A percentile compares a stretch with the other conserved stretches of the same genome.
Evolutionary conservation across 768 basidiomycete genomes (phyloP).

Genomic region (Tylopilus sp.): DNA sequence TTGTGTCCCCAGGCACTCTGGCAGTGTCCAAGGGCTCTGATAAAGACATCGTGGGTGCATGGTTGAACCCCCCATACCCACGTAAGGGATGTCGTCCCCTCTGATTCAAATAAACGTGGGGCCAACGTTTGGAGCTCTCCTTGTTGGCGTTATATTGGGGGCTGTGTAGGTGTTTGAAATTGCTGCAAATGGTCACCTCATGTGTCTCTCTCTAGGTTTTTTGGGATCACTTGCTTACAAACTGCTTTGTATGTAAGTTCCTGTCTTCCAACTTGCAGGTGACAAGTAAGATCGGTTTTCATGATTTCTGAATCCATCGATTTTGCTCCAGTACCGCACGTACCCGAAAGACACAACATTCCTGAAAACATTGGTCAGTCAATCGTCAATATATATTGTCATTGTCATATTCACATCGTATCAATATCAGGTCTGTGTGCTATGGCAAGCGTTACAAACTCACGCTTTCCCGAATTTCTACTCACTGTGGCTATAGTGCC

Average conservation of each 20-base stretch:
- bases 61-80: neutral
- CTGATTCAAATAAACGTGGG: neutral
- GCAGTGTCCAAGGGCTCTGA: neutral
- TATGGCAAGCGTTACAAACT: neutral
- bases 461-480: neutral
- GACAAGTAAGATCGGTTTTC: neutral
- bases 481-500: neutral
- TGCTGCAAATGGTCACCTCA: neutral
- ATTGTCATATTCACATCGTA: too few relatives aligned
- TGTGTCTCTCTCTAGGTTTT: neutral
- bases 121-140: conserved; percentile 2
- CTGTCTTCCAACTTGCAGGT: too few relatives aligned
- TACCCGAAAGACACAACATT: neutral
- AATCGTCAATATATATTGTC: too few relatives aligned
- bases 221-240: conserved; percentile 4
- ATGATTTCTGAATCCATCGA: neutral
- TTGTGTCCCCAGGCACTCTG: neutral
- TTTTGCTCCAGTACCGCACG: neutral
- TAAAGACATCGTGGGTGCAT: neutral
- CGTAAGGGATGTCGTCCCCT: neutral
- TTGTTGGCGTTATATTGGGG: neutral
- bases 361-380: neutral
- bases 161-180: neutral
- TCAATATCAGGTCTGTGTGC: neutral
- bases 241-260: neutral